phyloP scores from a whole-genome alignment of 306 rosid genomes.

The Pterocarpus macrocarpus region DNA sequence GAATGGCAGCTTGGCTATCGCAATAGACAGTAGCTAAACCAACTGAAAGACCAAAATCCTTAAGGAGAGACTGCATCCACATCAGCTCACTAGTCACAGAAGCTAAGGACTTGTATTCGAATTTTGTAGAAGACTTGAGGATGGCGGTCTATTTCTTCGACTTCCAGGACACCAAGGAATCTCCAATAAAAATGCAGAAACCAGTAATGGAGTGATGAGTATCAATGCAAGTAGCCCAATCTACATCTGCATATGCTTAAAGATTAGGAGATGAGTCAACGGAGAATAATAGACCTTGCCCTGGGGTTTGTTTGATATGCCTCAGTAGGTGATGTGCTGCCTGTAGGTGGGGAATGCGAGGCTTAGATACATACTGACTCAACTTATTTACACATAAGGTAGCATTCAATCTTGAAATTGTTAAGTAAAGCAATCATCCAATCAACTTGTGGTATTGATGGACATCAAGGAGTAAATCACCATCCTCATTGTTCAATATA shows the following conservation, averaged over 20 bases:
- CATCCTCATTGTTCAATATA: neutral
- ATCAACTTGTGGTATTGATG: neutral
- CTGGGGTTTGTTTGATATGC: neutral
- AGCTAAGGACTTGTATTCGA: neutral
- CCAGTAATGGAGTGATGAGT: too few relatives aligned
- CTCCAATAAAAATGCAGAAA: neutral
- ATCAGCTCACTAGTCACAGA: neutral
- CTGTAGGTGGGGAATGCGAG: neutral
- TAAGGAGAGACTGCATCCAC: neutral
- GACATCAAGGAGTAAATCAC: too few relatives aligned
- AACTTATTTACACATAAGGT: neutral
- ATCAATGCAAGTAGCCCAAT: neutral
- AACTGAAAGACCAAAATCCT: neutral
- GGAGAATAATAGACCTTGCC: neutral
- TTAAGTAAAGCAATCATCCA: neutral
- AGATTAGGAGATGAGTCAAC: too few relatives aligned
- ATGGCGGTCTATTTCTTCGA: neutral
- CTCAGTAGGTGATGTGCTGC: neutral
- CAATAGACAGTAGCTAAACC: too few relatives aligned
- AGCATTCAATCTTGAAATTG: neutral
- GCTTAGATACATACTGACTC: neutral
- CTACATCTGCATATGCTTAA: too few relatives aligned
- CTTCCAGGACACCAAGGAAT: neutral
- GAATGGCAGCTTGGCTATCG: too few relatives aligned
- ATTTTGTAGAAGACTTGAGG: neutral